Evolutionary conservation across 108 stramenopile species (phyloP).

Genomic region (Skeletonema grethae): DNA sequence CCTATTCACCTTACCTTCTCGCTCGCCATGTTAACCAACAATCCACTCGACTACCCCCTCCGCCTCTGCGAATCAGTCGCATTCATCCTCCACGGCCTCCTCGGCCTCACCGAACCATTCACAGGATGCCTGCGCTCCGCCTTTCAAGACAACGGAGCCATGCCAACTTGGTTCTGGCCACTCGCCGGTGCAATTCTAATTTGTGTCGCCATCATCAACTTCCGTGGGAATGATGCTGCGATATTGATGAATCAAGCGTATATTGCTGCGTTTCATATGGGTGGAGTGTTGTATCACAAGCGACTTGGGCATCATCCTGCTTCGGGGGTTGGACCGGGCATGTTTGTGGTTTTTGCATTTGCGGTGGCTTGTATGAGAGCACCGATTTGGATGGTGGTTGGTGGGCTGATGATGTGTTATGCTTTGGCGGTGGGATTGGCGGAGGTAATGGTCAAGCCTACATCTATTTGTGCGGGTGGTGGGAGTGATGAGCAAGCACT

Average conservation of each 20-base stretch:
- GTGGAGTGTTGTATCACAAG: too few species aligned
- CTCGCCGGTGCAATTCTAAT: too few species aligned
- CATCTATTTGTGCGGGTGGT: not conserved
- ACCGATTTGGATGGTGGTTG: not conserved
- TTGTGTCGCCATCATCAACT: too few species aligned
- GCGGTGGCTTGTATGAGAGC: not conserved
- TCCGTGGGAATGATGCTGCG: too few species aligned
- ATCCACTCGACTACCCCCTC: constrained; percentile 18
- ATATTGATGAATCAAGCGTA: too few species aligned
- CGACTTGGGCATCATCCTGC: too few species aligned
- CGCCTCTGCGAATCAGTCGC: constrained; percentile 28
- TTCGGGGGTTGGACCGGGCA: too few species aligned
- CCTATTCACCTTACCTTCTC: too few species aligned
- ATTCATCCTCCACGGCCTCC: constrained; percentile 14
- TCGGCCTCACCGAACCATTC: constrained; percentile 25
- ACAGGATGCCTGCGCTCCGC: constrained; percentile 16
- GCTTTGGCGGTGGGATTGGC: not conserved
- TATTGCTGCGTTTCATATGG: too few species aligned
- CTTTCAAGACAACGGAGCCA: not conserved
- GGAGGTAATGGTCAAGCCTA: not conserved
- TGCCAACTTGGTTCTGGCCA: not conserved
- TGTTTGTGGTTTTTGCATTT: not conserved
- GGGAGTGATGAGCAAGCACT: not conserved
- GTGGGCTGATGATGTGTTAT: not conserved
- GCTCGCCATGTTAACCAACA: not conserved